These are phyloP conservation scores for Trypanosomatidae sp. DNA, from an alignment of 208 protist genomes.

Conservation along the genomic window DNA sequence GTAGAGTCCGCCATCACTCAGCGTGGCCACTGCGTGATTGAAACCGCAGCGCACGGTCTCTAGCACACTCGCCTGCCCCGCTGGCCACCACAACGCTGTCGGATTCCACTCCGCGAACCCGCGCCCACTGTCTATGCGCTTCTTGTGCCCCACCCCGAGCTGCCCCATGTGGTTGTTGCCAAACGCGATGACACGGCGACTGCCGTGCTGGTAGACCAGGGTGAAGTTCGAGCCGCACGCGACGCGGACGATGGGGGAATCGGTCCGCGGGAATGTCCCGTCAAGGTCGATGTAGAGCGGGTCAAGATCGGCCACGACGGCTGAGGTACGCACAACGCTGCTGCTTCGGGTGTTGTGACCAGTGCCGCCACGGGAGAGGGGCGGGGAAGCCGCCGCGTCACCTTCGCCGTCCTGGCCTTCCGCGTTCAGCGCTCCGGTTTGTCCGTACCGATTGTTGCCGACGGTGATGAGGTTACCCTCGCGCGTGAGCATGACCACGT, in stretches of 20 bases:
- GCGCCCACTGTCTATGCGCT: slow-evolving; percentile 25
- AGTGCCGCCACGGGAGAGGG: not conserved
- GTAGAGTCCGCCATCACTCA: slow-evolving; percentile 49
- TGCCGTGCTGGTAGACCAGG: slow-evolving; percentile 49
- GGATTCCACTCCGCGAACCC: slow-evolving; percentile 69
- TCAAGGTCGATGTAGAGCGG: slow-evolving; percentile 56
- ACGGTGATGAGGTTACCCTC: slow-evolving; percentile 72
- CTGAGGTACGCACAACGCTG: not conserved
- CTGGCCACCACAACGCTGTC: slow-evolving; percentile 47
- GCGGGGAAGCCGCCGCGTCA: not conserved
- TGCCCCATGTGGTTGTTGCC: slow-evolving; percentile 80
- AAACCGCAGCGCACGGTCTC: slow-evolving; percentile 46
- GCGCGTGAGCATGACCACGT: slow-evolving; percentile 52
- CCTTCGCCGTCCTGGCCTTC: slow-evolving; percentile 8
- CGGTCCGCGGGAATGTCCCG: slow-evolving; percentile 28
- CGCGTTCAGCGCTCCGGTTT: slow-evolving; percentile 29
- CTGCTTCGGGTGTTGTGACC: slow-evolving; percentile 1
- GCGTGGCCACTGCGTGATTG: slow-evolving; percentile 53
- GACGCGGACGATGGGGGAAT: slow-evolving; percentile 15
- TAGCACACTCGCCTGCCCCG: slow-evolving; percentile 19
- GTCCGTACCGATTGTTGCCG: slow-evolving; percentile 64
- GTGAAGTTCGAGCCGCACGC: slow-evolving; percentile 71
- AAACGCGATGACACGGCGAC: slow-evolving; percentile 55
- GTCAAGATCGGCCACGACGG: slow-evolving; percentile 19
- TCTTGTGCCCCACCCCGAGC: slow-evolving; percentile 67